Base-by-base conservation (phyloP, 352 stramenopile genomes). In the Globisporangium nunn region DNA sequence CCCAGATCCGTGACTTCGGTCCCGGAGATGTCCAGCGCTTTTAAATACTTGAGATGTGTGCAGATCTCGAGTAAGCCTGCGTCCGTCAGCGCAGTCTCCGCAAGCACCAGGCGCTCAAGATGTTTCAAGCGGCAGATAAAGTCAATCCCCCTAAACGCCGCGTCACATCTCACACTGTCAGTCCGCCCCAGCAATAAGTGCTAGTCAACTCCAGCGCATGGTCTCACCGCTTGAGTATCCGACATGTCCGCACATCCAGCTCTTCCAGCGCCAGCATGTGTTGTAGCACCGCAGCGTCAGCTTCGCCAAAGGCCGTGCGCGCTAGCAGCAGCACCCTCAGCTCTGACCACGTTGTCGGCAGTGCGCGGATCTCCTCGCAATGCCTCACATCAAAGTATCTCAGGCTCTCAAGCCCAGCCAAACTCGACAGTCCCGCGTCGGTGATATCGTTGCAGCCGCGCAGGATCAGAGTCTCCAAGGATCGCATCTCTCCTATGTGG, bases 331-430 rank as follows among this genome's bases (percentile, higher is more conserved):
- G 51, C 14, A 88, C 73, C 15, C 68, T 52, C 17, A 93, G 62
- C 30, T 80, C 47, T 0, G 50, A 68, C 82, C 82, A 93, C 47
- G 85, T 70, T 0, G 52, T 64, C 18, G 68, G 69, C 18, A 91
- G 56, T 2, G 70, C 73, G 33, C 71, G 74, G 18, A 93, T 61
- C 35, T 72, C 68, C 56, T 74, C 67, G 45, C 82, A 93, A 51
- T 89, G 76, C 11, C 82, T 73, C 3, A 73, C 79, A 48, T 93
- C 80, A 44, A 93, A 89, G 54, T 87, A 78, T 41, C 71, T 71
- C 29, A 87, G 30, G 8, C 64, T 68, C 8, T 37, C 60, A 39
- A 87, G 59, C 3, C 15, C n/a, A 33, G 58, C 41, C 17, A 87
- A 61, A 5, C 52, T 41, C 6, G 14, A 14, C 63, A 85, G 67